Percentiles rank a stretch among this genome's conserved stretches.
phyloP scores from a whole-genome alignment of 2,329 filamentous ascomycete species.

The Trichophyton equinum region DNA sequence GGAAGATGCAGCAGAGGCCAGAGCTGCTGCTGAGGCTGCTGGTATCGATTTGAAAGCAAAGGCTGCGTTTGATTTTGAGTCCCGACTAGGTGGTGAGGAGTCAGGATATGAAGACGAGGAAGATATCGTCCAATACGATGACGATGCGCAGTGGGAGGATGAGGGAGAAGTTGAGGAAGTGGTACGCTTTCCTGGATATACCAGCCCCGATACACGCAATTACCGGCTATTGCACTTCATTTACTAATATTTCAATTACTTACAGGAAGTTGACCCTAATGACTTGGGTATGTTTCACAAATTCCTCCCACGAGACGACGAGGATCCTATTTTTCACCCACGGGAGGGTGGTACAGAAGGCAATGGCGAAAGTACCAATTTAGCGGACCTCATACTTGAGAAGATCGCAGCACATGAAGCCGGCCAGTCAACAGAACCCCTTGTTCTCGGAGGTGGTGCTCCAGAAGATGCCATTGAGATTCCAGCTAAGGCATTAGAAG shows the following conservation, averaged over 20 bases:
- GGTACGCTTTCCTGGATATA: constrained; percentile 19
- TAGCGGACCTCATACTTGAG: constrained; percentile 84
- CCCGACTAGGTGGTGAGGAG: constrained; percentile 51
- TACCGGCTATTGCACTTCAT: neutral
- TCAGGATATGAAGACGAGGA: constrained; percentile 27
- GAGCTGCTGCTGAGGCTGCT: constrained; percentile 21
- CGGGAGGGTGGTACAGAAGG: constrained; percentile 29
- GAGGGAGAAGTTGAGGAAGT: constrained; percentile 50
- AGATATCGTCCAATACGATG: constrained; percentile 42
- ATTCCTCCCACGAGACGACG: constrained; percentile 66
- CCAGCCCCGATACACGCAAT: no score
- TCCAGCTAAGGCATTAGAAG: constrained; percentile 82
- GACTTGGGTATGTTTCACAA: constrained; percentile 85
- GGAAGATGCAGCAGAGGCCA: constrained; percentile 53
- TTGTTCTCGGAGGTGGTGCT: constrained; percentile 42
- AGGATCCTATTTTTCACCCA: constrained; percentile 59
- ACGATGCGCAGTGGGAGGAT: constrained; percentile 56
- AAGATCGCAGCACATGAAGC: constrained; percentile 91
- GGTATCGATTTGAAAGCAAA: constrained; percentile 26
- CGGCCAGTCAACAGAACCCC: constrained; percentile 38
- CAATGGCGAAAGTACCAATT: constrained; percentile 53
- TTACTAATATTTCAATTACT: neutral
- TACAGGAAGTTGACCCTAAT: constrained; percentile 67
- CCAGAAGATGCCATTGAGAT: constrained; percentile 75
- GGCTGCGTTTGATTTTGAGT: constrained; percentile 66